Base-by-base conservation (phyloP, 2,329 filamentous ascomycete genomes). In the Diaporthe sp. region DNA sequence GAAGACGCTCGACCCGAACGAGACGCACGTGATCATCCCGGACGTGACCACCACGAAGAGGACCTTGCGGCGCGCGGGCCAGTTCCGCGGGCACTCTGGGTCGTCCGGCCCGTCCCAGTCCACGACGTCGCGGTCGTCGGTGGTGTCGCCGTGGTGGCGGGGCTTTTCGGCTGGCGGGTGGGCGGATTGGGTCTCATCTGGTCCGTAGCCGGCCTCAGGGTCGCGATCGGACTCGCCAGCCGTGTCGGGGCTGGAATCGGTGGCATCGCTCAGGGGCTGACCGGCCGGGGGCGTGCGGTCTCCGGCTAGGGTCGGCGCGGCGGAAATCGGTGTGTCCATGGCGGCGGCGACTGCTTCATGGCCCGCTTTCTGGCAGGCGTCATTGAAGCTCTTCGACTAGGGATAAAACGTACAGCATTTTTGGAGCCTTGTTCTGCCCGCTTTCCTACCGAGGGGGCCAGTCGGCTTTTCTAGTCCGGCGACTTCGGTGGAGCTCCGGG, bases 1-100 rank as follows among this genome's bases (percentile, higher is more conserved):
- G 47, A 79, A 77, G 37, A 79, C 77, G 39, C 78, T 78, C 10
- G 74, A 76, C n/a, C 78, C 78, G 60, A 78, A 79, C 1, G 78
- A 78, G 0, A 78, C 78, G 49, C 72, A 61, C 4, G 76, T 73
- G 17, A 78, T 76, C 37, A 77, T 73, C 17, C 73, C 71, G 5
- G 76, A 75, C 3, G 76, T 78, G 15, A 77, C 72, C 12, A 75
- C 8, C n/a, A 77, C 77, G 53, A 78, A 76, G 57, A 74, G 63
- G 28, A 78, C 28, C 72, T 78, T 78, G 67, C 75, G 74, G 8
- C 34, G 25, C 28, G 39, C 10, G 9, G 65, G 60, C 78, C 78
- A 79, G 42, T 79, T 79, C 4, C 76, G 73, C 12, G 78, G 77
- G 44, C 75, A 72, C 25, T 77, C 76, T 4, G 76, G 78, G 65